Base-by-base conservation (phyloP, 257 asterid species). In the Catharanthus roseus region DNA sequence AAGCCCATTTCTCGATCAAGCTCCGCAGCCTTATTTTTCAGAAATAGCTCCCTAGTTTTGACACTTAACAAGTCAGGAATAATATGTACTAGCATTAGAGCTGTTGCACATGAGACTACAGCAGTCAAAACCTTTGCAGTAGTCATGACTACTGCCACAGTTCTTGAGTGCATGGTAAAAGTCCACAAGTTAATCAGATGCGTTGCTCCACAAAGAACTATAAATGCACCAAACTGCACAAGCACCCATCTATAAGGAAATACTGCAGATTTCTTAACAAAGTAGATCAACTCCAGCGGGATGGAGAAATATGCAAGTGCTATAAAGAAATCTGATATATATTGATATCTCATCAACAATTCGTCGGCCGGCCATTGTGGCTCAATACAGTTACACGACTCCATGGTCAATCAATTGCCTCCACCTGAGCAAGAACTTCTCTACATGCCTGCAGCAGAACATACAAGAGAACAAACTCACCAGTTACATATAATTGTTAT, bases 241-340 rank as follows among this genome's bases (percentile, higher is more conserved):
- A n/a, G n/a, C n/a, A 93, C 98, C 98, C 98, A 93, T 85, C 90
- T 81, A 73, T 93, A 93, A 0, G 98, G 98, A 72, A 93, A 93
- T 62, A 90, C 96, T 0, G 97, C 97, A 60, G 98, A 93, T 85
- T 89, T 93, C 76, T 93, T n/a, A n/a, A n/a, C n/a, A n/a, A n/a
- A n/a, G n/a, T n/a, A n/a, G n/a, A n/a, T n/a, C n/a, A n/a, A n/a
- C n/a, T n/a, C n/a, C n/a, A n/a, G n/a, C n/a, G n/a, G n/a, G n/a
- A n/a, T n/a, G n/a, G n/a, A n/a, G n/a, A n/a, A n/a, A n/a, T n/a
- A n/a, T n/a, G n/a, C n/a, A n/a, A n/a, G n/a, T n/a, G n/a, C n/a
- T n/a, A n/a, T 88, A 81, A 93, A 93, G 85, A 93, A 89, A 87
- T 93, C 98, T 1, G 98, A 89, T 41, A 93, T 89, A 56, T 93